phyloP scores from a whole-genome alignment of 805 yeast species.

The Metschnikowia reukaufii region DNA sequence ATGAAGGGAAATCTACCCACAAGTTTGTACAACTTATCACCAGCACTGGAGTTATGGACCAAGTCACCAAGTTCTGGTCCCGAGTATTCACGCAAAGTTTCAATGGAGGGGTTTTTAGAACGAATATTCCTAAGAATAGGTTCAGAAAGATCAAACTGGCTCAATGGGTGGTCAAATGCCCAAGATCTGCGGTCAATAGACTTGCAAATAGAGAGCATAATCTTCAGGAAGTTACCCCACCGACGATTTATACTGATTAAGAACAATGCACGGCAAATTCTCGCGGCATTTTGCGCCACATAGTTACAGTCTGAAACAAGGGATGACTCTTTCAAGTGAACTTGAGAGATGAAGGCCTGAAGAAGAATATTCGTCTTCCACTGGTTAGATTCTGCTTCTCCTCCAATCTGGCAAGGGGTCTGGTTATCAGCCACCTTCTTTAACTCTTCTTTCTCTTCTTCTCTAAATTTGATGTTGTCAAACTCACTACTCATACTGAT shows the following conservation, averaged over 20 bases:
- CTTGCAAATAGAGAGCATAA: slow-evolving; percentile 78
- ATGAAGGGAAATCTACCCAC: slow-evolving; percentile 75
- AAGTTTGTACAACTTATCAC: slow-evolving; percentile 56
- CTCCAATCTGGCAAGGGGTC: slow-evolving; percentile 80
- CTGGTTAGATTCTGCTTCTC: slow-evolving; percentile 69
- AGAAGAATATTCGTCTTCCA: slow-evolving; percentile 85
- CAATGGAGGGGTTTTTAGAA: slow-evolving; percentile 66
- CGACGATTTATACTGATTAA: slow-evolving; percentile 82
- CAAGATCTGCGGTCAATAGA: slow-evolving; percentile 82
- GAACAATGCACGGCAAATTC: slow-evolving; percentile 90
- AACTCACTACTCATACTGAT: slow-evolving; percentile 92
- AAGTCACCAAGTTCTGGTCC: slow-evolving; percentile 82
- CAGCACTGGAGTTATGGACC: slow-evolving; percentile 80
- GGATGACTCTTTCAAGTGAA: slow-evolving; percentile 73
- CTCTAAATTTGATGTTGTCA: slow-evolving; percentile 83
- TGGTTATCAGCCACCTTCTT: slow-evolving; percentile 56
- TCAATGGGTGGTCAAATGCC: slow-evolving; percentile 87
- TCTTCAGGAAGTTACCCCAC: slow-evolving; percentile 82
- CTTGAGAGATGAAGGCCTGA: slow-evolving; percentile 84
- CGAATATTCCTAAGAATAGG: slow-evolving; percentile 62
- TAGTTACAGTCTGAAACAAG: slow-evolving; percentile 83
- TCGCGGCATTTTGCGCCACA: slow-evolving; percentile 92
- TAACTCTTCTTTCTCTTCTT: slow-evolving; percentile 81
- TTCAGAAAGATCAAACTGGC: slow-evolving; percentile 80
- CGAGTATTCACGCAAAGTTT: slow-evolving; percentile 68